Base-by-base conservation (phyloP, 2,329 filamentous ascomycete species). In the Scorias spongiosa region DNA sequence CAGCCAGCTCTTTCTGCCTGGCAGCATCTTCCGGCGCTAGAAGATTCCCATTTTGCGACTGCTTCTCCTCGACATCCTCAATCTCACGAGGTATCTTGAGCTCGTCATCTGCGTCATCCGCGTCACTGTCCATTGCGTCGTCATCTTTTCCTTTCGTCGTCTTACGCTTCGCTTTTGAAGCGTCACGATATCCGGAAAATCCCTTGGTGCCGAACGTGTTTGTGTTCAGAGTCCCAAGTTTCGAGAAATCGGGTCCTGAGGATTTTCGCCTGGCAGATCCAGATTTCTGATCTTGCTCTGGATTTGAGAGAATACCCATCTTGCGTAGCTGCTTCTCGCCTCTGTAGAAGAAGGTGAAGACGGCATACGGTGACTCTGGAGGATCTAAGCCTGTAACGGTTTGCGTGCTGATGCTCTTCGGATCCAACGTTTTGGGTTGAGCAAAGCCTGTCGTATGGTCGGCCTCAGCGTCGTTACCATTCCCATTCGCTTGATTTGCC, bases 311-410 rank as follows among this genome's bases (percentile, higher is more conserved):
- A 32, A 98, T 85, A 32, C 89, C 89, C 80, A 98, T 94, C 65
- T 96, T 98, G 58, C 88, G 81, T 42, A 98, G 71, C 79, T 98
- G 91, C 42, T 86, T 82, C 61, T 94, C 84, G 61, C 91, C 91
- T 48, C 91, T 78, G 62, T 98, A 98, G 66, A 96, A 86, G 63
- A 98, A 98, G 26, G 93, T 96, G 63, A 98, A 98, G 8, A 84
- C 81, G 3, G 91, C 91, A 65, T 94, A 98, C 2, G 93, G 91
- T 64, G 89, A 91, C 49, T 96, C 89, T 15, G 88, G 87, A 0
- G 87, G 85, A 62, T 98, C 91, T 49, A 96, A 93, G 14, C 89
- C 91, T 8, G 91, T 96, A n/a, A 98, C 91, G 0, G 91, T 98
- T 66, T 98, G 91, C 2, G 91, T 98, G 59, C 88, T 96, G 59